Conservation (phyloP, 352 stramenopile species). For the Globisporangium emineosum region DNA sequence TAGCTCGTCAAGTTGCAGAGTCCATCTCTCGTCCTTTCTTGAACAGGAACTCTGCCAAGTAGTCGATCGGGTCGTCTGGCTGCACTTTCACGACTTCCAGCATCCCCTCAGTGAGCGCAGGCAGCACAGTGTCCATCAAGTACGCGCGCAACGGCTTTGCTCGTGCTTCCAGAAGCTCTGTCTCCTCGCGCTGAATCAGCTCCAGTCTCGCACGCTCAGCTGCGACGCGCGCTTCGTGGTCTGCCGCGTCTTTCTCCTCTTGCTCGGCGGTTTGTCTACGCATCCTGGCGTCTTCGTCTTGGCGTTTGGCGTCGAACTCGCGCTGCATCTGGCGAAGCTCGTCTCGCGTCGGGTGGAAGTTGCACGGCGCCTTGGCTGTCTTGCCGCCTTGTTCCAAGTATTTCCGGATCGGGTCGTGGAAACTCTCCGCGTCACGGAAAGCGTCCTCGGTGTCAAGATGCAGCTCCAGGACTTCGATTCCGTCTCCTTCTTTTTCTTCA, state of each 20-base stretch:
- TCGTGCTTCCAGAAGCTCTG: constrained; percentile 70
- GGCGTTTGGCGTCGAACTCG: constrained; percentile 42
- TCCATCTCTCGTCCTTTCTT: constrained; percentile 68
- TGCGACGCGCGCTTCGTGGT: constrained; percentile 39
- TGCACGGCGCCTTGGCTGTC: constrained; percentile 47
- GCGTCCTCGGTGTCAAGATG: constrained; percentile 41
- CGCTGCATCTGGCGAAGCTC: constrained; percentile 51
- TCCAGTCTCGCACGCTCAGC: constrained; percentile 65
- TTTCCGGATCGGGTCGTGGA: constrained; percentile 46
- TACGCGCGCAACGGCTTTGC: constrained; percentile 80
- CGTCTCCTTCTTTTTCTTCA: constrained; percentile 16
- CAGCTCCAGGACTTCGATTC: constrained; percentile 71
- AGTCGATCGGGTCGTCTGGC: constrained; percentile 85
- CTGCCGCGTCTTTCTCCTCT: constrained; percentile 46
- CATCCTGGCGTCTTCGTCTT: constrained; percentile 37
- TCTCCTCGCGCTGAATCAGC: constrained; percentile 74
- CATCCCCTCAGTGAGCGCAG: constrained; percentile 81
- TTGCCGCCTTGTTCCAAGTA: constrained; percentile 76
- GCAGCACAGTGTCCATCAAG: constrained; percentile 84
- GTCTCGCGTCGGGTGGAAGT: constrained; percentile 79
- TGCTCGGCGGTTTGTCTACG: constrained; percentile 40
- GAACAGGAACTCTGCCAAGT: constrained; percentile 86
- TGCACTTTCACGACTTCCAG: constrained; percentile 87
- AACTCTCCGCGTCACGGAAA: constrained; percentile 35
- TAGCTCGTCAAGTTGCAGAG: constrained; percentile 2